Base-by-base conservation (phyloP, 768 basidiomycete species). In the Phaffia australis region DNA sequence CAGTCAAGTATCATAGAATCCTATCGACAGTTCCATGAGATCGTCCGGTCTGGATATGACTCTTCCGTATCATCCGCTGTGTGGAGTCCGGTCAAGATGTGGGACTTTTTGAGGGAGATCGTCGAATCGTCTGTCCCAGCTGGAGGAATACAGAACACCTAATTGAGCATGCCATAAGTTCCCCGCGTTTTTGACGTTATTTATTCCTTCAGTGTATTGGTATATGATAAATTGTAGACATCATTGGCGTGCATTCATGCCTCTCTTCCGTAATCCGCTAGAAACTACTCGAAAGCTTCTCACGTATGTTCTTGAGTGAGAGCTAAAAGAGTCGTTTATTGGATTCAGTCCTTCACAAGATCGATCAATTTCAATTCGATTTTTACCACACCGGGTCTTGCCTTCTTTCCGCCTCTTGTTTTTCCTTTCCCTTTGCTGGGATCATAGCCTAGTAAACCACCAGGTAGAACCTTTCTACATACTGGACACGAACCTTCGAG, bases 21-120 rank as follows among this genome's bases (percentile, higher is more conserved):
- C 46, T 95, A 93, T 76, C 80, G 81, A 71, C 80, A 80, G 29
- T 95, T 89, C 78, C 78, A 84, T 70, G 85, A 87, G 54, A 78
- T 82, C 25, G 80, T 84, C 19, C 66, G 78, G 59, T 58, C 79
- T 73, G 79, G 81, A 76, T 75, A 81, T 65, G 74, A 74, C 70
- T 76, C 74, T 42, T 54, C 46, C 23, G n/a, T 59, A 4, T 57
- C 61, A 18, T 19, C 30, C 3, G 60, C 35, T 27, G 61, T 68
- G 32, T 15, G 47, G n/a, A 32, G 47, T n/a, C 66, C 66, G 16
- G 27, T 51, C 0, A 52, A 48, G 25, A 50, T 63, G 56, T 62
- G 66, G 60, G 65, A 66, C 50, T 56, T 56, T 48, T 29, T 66
- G 42, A 29, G 60, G 46, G 35, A 42, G 11, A 11, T 42, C 35